Evolutionary conservation across 306 rosid genomes (phyloP).

Genomic region (Quercus mongolica): DNA sequence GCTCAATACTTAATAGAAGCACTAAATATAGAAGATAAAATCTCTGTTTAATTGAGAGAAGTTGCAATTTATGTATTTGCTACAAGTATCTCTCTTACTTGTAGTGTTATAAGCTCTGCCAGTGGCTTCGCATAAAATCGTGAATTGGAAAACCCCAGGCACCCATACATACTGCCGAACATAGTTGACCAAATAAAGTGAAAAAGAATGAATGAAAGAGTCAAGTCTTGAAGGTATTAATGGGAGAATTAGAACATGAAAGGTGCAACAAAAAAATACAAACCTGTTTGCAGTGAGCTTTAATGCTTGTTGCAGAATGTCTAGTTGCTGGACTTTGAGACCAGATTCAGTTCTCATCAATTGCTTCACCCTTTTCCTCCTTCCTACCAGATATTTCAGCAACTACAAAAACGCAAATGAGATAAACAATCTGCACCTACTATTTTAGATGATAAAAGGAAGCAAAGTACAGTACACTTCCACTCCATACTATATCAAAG

Average conservation of each 20-base stretch:
- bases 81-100: slow-evolving; percentile 48
- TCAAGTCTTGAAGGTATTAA: slow-evolving; percentile 3
- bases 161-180: slow-evolving; percentile 91
- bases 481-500: not conserved
- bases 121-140: slow-evolving; percentile 96
- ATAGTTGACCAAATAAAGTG: slow-evolving; percentile 2
- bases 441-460: slow-evolving; percentile 1
- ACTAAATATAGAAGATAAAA: slow-evolving; percentile 14
- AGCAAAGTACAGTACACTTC: not conserved
- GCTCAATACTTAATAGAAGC: slow-evolving; percentile 16
- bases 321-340: slow-evolving; percentile 79
- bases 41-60: slow-evolving; percentile 6
- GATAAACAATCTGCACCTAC: not conserved
- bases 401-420: slow-evolving; percentile 39
- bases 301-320: slow-evolving; percentile 95
- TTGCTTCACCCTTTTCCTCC: slow-evolving; percentile 72
- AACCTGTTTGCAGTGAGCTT: slow-evolving; percentile 99
- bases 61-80: slow-evolving; percentile 13
- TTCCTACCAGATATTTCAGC: slow-evolving; percentile 76
- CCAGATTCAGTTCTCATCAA: slow-evolving; percentile 90
- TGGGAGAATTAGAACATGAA: not conserved
- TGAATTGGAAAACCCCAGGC: slow-evolving; percentile 92
- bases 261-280: slow-evolving; percentile 12
- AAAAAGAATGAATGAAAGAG: not conserved
- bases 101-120: slow-evolving; percentile 91